Percentiles rank a stretch among this genome's conserved stretches.
Conservation (phyloP, 768 basidiomycete species). For the Neoboletus magnificus region DNA sequence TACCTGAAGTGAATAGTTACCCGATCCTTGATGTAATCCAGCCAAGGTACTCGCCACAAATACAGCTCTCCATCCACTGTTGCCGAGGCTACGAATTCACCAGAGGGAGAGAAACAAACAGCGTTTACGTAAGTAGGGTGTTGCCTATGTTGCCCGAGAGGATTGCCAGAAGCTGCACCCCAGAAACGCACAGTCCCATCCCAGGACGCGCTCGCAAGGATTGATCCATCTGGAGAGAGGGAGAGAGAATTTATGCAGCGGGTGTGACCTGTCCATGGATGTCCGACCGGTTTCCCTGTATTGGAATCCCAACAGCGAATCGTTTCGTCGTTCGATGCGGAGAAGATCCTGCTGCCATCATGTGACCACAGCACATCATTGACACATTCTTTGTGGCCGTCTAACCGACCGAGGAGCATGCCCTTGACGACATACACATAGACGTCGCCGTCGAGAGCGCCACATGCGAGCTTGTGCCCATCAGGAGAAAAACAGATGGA, state of each 20-base stretch:
- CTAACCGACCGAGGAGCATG: no score
- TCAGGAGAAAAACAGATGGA: neutral
- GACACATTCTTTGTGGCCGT: no score
- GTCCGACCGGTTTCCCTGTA: constrained; percentile 3
- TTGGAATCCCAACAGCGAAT: constrained; percentile 8
- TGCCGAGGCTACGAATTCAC: neutral
- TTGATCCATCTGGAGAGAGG: neutral
- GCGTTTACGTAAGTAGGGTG: neutral
- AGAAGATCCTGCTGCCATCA: neutral
- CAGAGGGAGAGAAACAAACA: constrained; percentile 5
- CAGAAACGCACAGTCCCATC: constrained; percentile 9
- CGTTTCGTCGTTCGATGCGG: neutral
- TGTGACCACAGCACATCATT: constrained; percentile 1
- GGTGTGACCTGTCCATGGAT: constrained; percentile 16
- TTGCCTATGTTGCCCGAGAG: neutral
- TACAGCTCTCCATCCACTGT: neutral
- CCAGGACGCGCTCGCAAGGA: neutral
- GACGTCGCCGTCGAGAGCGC: neutral
- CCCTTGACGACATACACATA: neutral
- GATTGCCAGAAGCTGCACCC: neutral
- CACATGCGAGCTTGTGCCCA: constrained; percentile 1
- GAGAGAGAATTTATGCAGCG: neutral
- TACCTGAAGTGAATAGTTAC: neutral
- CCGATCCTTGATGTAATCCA: neutral
- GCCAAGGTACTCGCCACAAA: neutral